Evolutionary conservation across 306 rosid genomes (phyloP), one percentile per base, ranked within the genome.

Genomic region (Leucaena leucocephala): DNA sequence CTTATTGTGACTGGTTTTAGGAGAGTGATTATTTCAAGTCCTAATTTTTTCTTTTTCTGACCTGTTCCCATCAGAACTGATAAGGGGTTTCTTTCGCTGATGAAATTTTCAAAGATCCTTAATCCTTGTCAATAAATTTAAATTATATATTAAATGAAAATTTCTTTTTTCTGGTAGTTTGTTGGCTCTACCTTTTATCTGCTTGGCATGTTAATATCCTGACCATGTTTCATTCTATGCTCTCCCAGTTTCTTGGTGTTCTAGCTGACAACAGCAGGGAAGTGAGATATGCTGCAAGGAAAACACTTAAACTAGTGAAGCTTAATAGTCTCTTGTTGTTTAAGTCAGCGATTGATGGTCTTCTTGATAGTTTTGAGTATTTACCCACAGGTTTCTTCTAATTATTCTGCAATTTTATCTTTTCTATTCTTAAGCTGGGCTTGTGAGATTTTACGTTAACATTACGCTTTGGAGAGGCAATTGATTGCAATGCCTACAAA

Each of bases 191-290:
- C 34, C 22, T 40, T 52, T 36, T 59, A 38, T 50, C 78, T 54
- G 6, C 50, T 8, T 27, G 52, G 57, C 57, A 45, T 17, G 74
- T 49, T 78, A 9, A 55, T 68, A 48, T 45, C 57, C 54, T 70
- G 58, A 45, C 62, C 36, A 40, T 75, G 34, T 46, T 69, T 71
- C 46, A 40, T 52, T 80, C 52, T 52, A 72, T 80, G 73, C 79
- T 49, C 79, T 83, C 87, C 79, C 92, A 94, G 97, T 90, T 94
- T 90, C 95, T 92, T 70, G 87, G 90, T 76, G 85, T 89, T 81
- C 78, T 89, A 57, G 79, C 68, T 69, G 93, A 92, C 85, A 80
- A 71, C 66, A 76, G 77, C 81, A 68, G 50, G 46, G 81, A 79
- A 19, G 82, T 93, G 78, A 92, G 97, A 89, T 81, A 44, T 77